phyloP scores from a whole-genome alignment of 371 early-diverging fungal genomes.

The Vairimorpha apis region DNA sequence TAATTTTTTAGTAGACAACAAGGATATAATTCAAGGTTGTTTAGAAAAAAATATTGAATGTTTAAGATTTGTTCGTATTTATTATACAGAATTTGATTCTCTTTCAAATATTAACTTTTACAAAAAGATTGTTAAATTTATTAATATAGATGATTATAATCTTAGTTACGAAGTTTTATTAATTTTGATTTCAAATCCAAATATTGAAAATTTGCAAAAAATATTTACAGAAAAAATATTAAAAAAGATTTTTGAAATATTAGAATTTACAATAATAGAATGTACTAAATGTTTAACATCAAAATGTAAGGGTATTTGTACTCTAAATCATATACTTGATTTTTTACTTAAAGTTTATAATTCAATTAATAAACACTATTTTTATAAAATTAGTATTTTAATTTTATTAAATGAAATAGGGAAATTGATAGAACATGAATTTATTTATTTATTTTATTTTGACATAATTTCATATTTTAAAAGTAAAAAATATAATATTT shows the following conservation, averaged over 20 bases:
- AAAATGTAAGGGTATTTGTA: conserved; percentile 18
- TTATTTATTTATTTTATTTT: conserved; percentile 7
- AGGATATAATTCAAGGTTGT: not conserved
- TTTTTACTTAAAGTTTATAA: conserved; percentile 28
- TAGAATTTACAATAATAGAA: conserved; percentile 39
- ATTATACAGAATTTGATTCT: not conserved
- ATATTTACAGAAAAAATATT: conserved; percentile 30
- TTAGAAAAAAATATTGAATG: not conserved
- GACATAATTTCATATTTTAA: not conserved
- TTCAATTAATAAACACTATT: not conserved
- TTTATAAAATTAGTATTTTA: conserved; percentile 47
- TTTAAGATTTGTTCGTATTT: not conserved
- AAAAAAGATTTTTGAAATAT: conserved; percentile 33
- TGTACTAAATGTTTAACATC: conserved; percentile 8
- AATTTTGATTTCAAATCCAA: conserved; percentile 4
- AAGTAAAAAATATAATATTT: conserved; percentile 11
- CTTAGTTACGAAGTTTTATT: conserved; percentile 9
- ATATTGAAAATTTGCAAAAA: not conserved
- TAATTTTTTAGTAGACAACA: conserved; percentile 12
- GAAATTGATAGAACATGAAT: conserved; percentile 5
- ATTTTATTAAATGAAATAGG: conserved; percentile 12
- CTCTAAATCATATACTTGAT: conserved; percentile 7
- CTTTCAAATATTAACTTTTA: conserved; percentile 8
- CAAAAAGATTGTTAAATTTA: conserved; percentile 10
- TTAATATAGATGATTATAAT: conserved; percentile 3